Base-by-base conservation (phyloP, 306 rosid genomes). In the Malus sylvestris region DNA sequence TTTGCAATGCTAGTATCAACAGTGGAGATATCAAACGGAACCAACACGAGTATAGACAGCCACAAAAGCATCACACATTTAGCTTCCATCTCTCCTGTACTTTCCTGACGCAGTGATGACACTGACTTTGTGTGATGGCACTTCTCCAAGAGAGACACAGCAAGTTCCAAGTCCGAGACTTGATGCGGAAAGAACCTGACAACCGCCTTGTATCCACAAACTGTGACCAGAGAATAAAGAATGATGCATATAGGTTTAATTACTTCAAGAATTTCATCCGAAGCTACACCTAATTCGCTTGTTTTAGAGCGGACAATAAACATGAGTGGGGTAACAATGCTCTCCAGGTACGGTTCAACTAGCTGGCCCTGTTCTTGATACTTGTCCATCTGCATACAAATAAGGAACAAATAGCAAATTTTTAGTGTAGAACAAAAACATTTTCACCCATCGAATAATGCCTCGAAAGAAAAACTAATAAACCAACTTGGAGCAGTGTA, bases 341-440 rank as follows among this genome's bases (percentile, higher is more conserved):
- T 89, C 85, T 92, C 98, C 69, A 92, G 83, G 85, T 92, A 95
- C 53, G 98, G 98, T 80, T 95, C 98, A 44, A 95, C 82, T 74
- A 95, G 79, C 38, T 95, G 98, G 27, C 97, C 98, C 81, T 95
- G 97, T 85, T 95, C 91, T 83, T 95, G 97, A 83, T 95, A 95
- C 85, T 95, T 95, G 80, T 92, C 98, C 96, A 95, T 79, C 98
- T 95, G 85, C 84, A 82, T 42, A 42, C 67, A 70, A 16, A 40
- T n/a, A 65, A 75, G 66, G 18, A 79, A 18, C 7, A 67, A 44
- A 55, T n/a, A 79, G 10, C 13, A 71, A 44, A 38, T n/a, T 44
- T 30, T 81, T 59, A 78, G 44, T 3, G 15, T 12, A 52, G 10
- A 16, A 65, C 45, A 46, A 44, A 69, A 52, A 3, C 4, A 73